A percentile compares a stretch with the other conserved stretches of the same genome.
These are phyloP conservation scores for Thalassiosira oceanica DNA, from an alignment of 352 stramenopile species.

Conservation along the genomic window DNA sequence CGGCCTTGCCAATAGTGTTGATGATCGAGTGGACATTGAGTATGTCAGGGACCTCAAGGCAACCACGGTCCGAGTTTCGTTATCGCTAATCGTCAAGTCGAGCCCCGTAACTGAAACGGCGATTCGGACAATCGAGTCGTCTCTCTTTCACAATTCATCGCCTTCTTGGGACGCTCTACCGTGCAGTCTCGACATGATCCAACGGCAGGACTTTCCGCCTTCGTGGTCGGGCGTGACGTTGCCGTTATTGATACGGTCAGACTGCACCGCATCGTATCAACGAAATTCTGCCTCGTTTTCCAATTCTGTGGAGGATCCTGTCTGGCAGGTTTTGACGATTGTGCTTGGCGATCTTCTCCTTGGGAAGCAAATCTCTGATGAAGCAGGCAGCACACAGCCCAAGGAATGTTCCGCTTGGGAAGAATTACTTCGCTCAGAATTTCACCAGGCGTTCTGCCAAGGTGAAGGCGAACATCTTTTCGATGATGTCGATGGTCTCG, in stretches of 20 bases:
- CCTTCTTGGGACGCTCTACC: no score
- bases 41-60: neutral
- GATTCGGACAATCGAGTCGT: constrained; percentile 54
- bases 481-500: neutral
- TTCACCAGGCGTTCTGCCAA: constrained; percentile 27
- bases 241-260: no score
- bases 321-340: constrained; percentile 32
- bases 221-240: no score
- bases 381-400: no score
- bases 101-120: constrained; percentile 51
- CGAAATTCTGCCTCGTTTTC: no score
- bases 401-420: constrained; percentile 45
- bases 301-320: constrained; percentile 27
- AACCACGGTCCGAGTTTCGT: constrained; percentile 30
- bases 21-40: no score
- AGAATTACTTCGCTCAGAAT: constrained; percentile 40
- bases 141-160: constrained; percentile 29
- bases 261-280: no score
- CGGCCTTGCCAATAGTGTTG: no score
- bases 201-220: no score
- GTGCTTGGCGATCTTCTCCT: constrained; percentile 32
- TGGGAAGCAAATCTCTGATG: no score
- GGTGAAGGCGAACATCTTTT: constrained; percentile 43
- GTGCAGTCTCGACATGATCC: no score
- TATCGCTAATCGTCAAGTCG: constrained; percentile 38